Percentiles rank a stretch among this genome's conserved stretches.
Conservation (phyloP, 2,329 filamentous ascomycete species). For the Nigrograna mackinnonii region DNA sequence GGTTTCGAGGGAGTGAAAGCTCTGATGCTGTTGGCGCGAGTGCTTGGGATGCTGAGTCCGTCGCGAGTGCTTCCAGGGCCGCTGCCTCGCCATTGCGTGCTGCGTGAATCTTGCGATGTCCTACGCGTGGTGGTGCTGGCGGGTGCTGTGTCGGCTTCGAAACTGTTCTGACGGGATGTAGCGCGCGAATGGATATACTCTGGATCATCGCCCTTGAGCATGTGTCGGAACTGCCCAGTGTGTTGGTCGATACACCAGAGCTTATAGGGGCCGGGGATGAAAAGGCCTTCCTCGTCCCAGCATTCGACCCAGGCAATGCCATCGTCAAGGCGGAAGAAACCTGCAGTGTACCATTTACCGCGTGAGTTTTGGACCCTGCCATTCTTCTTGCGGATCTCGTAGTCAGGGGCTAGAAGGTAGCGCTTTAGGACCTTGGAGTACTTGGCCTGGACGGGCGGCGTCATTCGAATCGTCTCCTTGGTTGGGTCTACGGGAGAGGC, state of each 20-base stretch:
- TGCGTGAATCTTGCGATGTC: conserved; percentile 33
- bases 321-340: conserved; percentile 56
- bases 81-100: conserved; percentile 25
- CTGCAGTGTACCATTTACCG: conserved; percentile 41
- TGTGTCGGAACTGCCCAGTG: conserved; percentile 41
- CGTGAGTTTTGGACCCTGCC: conserved; percentile 44
- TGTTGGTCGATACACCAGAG: conserved; percentile 52
- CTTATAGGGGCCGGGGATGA: conserved; percentile 55
- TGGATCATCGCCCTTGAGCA: conserved; percentile 43
- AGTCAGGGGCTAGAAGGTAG: conserved; percentile 52
- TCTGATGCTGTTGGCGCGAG: conserved; percentile 32
- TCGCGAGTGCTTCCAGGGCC: conserved; percentile 27
- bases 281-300: conserved; percentile 54
- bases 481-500: conserved; percentile 2
- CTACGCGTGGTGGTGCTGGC: conserved; percentile 5
- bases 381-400: conserved; percentile 50
- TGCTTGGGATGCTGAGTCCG: conserved; percentile 26
- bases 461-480: conserved; percentile 27
- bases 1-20: conserved; percentile 20
- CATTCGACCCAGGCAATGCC: conserved; percentile 54
- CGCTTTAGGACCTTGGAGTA: conserved; percentile 55
- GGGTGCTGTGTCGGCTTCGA: conserved; percentile 14
- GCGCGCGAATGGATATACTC: conserved; percentile 25
- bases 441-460: conserved; percentile 41
- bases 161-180: conserved; percentile 20